A percentile compares a stretch with the other conserved stretches of the same genome.
Evolutionary conservation across 2,329 filamentous ascomycete species (phyloP).

Genomic region (Periconia sp.): DNA sequence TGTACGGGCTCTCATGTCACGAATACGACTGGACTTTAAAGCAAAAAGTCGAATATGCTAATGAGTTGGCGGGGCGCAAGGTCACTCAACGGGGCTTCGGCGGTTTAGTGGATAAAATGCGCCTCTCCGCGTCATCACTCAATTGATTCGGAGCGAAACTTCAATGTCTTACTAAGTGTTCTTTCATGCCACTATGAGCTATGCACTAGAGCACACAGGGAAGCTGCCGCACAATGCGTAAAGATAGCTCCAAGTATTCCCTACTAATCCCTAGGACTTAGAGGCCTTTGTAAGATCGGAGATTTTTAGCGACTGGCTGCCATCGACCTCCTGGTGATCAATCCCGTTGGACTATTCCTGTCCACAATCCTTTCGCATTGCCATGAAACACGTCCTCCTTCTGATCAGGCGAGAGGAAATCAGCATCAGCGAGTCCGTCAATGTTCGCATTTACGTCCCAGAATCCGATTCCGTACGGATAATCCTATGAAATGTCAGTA

Average conservation of each 20-base stretch:
- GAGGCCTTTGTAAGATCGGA: too few relatives aligned
- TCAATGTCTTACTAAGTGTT: too few relatives aligned
- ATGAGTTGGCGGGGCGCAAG: slow-evolving; percentile 70
- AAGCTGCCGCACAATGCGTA: too few relatives aligned
- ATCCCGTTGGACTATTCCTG: slow-evolving; percentile 27
- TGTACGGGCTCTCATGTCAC: slow-evolving; percentile 65
- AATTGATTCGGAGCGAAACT: slow-evolving; percentile 3
- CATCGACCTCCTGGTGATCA: too few relatives aligned
- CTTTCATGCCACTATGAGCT: too few relatives aligned
- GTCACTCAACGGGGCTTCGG: slow-evolving; percentile 70
- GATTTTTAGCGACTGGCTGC: too few relatives aligned
- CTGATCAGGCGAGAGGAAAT: slow-evolving; percentile 25
- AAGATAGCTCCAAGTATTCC: too few relatives aligned
- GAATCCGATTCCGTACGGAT: slow-evolving; percentile 46
- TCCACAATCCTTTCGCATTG: slow-evolving; percentile 36
- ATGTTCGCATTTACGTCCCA: slow-evolving; percentile 45
- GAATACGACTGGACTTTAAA: slow-evolving; percentile 55
- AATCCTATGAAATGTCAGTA: slow-evolving; percentile 28
- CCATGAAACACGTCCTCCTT: slow-evolving; percentile 34
- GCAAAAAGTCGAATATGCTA: slow-evolving; percentile 65
- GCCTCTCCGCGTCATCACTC: too few relatives aligned
- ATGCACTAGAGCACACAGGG: too few relatives aligned
- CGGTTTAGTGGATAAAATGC: slow-evolving; percentile 12
- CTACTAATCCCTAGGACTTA: too few relatives aligned
- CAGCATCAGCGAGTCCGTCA: slow-evolving; percentile 28